These are phyloP conservation scores for Xylariomycetidae sp. DNA, from an alignment of 2,329 filamentous ascomycete genomes.

Conservation along the genomic window DNA sequence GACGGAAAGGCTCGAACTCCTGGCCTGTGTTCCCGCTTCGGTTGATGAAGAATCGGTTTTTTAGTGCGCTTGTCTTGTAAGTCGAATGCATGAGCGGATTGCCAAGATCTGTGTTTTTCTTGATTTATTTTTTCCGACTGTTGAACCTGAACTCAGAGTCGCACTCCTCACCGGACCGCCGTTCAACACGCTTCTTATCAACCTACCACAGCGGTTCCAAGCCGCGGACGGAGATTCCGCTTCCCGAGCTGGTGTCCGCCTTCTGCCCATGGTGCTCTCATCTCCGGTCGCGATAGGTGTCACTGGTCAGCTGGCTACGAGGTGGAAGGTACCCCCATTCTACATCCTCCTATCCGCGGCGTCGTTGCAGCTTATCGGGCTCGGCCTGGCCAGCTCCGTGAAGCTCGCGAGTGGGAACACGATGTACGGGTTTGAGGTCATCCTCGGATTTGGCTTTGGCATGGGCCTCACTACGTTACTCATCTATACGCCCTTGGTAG, in stretches of 20 bases:
- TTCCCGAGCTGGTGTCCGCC: slow-evolving; percentile 26
- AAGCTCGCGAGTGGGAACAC: too few species aligned
- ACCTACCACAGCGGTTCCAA: slow-evolving; percentile 32
- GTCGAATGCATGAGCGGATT: too few species aligned
- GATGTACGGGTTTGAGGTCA: slow-evolving; percentile 30
- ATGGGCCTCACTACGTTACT: slow-evolving; percentile 27
- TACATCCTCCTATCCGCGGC: slow-evolving; percentile 25
- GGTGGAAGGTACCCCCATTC: slow-evolving; percentile 23
- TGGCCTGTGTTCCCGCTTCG: too few species aligned
- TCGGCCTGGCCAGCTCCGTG: slow-evolving; percentile 27
- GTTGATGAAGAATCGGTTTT: too few species aligned
- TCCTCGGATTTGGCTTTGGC: slow-evolving; percentile 34
- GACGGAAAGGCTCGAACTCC: too few species aligned
- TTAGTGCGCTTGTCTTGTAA: too few species aligned
- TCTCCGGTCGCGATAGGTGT: slow-evolving; percentile 28
- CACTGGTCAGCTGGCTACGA: slow-evolving; percentile 24
- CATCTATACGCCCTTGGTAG: slow-evolving; percentile 26
- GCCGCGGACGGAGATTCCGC: slow-evolving; percentile 26
- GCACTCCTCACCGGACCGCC: slow-evolving; percentile 28
- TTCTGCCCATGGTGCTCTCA: slow-evolving; percentile 29
- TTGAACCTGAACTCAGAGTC: slow-evolving; percentile 14
- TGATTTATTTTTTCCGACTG: background rate
- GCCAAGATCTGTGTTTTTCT: background rate
- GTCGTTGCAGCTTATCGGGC: slow-evolving; percentile 27
- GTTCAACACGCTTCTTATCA: slow-evolving; percentile 31